Conservation (phyloP, 2,329 filamentous ascomycete species). For the Chaetomiaceae sp. region DNA sequence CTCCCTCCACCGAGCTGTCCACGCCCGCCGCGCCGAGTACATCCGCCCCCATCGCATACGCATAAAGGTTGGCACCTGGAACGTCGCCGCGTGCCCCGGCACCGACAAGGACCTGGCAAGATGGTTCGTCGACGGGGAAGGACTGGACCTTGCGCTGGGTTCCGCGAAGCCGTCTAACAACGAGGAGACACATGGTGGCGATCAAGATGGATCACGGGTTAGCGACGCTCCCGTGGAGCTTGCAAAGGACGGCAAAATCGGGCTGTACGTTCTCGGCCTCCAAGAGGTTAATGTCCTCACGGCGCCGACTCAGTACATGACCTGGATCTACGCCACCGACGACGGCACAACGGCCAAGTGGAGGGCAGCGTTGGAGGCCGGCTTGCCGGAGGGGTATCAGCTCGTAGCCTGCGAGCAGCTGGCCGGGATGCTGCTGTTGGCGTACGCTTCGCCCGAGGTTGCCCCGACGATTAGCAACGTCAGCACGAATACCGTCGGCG, state of each 20-base stretch:
- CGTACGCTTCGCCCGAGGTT: slow-evolving; percentile 79
- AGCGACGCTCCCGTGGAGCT: slow-evolving; percentile 39
- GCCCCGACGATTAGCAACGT: slow-evolving; percentile 72
- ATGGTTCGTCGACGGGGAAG: slow-evolving; percentile 82
- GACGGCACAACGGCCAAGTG: slow-evolving; percentile 62
- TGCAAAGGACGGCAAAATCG: slow-evolving; percentile 64
- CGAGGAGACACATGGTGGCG: slow-evolving; percentile 31
- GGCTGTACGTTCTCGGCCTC: slow-evolving; percentile 82
- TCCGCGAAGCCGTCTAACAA: slow-evolving; percentile 46
- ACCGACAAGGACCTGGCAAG: slow-evolving; percentile 81
- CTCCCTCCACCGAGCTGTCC: slow-evolving; percentile 61
- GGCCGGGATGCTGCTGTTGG: slow-evolving; percentile 74
- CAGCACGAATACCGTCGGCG: slow-evolving; percentile 79
- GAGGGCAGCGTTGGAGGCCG: slow-evolving; percentile 70
- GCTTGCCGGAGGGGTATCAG: slow-evolving; percentile 71
- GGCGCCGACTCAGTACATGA: slow-evolving; percentile 72
- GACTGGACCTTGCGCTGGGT: slow-evolving; percentile 60
- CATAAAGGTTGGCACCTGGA: slow-evolving; percentile 93
- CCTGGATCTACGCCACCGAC: slow-evolving; percentile 62
- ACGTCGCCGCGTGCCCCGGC: slow-evolving; percentile 78
- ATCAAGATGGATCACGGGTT: slow-evolving; percentile 40
- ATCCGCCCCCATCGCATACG: slow-evolving; percentile 68
- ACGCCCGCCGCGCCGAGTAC: slow-evolving; percentile 74
- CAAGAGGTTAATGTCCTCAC: slow-evolving; percentile 90
- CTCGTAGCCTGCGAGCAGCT: slow-evolving; percentile 79